Conservation (phyloP, 139 green algal species). For the Coccomyxa sp. region DNA sequence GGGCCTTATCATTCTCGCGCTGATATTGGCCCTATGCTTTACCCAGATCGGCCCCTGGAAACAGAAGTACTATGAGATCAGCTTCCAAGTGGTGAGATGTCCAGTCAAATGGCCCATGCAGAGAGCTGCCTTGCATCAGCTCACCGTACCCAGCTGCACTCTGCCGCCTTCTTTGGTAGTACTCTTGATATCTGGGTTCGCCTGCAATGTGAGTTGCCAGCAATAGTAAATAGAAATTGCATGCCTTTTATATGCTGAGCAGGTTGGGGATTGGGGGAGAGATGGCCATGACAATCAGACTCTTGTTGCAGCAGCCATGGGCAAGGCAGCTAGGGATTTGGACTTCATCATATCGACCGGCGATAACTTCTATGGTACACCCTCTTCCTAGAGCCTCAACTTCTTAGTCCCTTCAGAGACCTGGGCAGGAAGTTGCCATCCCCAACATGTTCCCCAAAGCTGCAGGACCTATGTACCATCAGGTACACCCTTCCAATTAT, state of each 20-base stretch:
- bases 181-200: neutral
- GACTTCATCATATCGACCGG: slow-evolving; percentile 60
- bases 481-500: too few species aligned
- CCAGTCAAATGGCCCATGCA: neutral
- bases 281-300: slow-evolving; percentile 46
- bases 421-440: too few species aligned
- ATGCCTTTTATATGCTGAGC: neutral
- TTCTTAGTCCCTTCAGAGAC: too few species aligned
- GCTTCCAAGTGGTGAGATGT: neutral
- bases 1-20: too few species aligned
- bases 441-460: too few species aligned
- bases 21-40: too few species aligned
- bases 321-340: slow-evolving; percentile 21
- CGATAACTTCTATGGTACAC: slow-evolving; percentile 52
- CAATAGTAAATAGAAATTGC: too few species aligned
- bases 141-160: neutral
- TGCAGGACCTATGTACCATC: too few species aligned
- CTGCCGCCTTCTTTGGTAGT: neutral
- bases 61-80: too few species aligned
- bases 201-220: neutral
- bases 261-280: slow-evolving; percentile 63
- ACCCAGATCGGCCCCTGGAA: too few species aligned
- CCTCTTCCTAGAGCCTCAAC: too few species aligned
- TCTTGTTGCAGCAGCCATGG: slow-evolving; percentile 52
- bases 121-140: neutral